Base-by-base conservation (phyloP, 2,329 filamentous ascomycete species). In the Cladosporium sp. region DNA sequence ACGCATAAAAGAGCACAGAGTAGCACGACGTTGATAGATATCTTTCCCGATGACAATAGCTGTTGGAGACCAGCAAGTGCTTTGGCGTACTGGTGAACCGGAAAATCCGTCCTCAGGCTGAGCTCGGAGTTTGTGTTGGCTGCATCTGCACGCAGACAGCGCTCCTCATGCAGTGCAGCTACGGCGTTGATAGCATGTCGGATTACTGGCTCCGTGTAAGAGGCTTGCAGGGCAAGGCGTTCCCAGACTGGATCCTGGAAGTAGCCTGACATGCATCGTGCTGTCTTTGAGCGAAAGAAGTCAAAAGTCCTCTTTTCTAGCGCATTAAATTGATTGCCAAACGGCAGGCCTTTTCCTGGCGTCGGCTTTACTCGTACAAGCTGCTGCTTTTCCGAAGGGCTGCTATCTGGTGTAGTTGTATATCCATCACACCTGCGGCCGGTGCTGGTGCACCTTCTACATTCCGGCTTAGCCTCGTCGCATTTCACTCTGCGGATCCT, bases 401-500 rank as follows among this genome's bases (percentile, higher is more conserved):
- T 40, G 46, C 31, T 62, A 64, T 69, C 67, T 35, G 65, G 62
- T 49, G 65, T 66, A 14, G 63, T 50, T 23, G 66, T 70, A 63
- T 88, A 87, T 66, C 85, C 85, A 71, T 87, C 85, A n/a, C 62
- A 65, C 16, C n/a, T 50, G 29, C 62, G 35, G 16, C 62, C 53
- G 1, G 62, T 58, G 18, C 40, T 58, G 4, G 40, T 52, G 21
- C 61, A 63, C 18, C 61, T 35, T 23, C 31, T 40, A 31, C 62
- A 59, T 14, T 37, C 40, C 5, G 56, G 62, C n/a, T 59, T 58
- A 2, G 46, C 76, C 74, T 87, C 85, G 68, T 86, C 84, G 72
- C 85, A 87, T 72, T 86, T 86, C 62, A 86, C 81, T 65, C 84
- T 83, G 60, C 84, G 82, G 35, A 84, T 80, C 74, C 84, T 86